Base-by-base conservation (phyloP, 257 asterid genomes). In the Nicotiana knightiana region DNA sequence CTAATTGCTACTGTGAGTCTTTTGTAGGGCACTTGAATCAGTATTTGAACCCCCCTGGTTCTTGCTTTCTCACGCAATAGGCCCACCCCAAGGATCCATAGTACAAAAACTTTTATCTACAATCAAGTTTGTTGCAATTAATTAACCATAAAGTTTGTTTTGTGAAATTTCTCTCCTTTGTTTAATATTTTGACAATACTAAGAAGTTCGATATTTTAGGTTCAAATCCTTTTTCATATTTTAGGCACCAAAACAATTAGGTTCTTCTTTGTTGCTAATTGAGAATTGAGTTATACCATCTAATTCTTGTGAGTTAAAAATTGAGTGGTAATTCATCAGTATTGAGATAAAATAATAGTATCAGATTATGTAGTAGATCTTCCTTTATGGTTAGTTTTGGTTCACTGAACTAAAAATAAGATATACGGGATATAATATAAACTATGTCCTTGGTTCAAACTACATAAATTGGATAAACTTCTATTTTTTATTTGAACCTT, bases 61-160 rank as follows among this genome's bases (percentile, higher is more conserved):
- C 66, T 79, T 55, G 80, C 79, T 86, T 66, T 82, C 81, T 67
- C 85, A 67, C 73, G 66, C 81, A 83, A 67, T 68, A 76, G 80
- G 77, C 77, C 85, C 85, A 61, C 86, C 39, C 24, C 30, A 48
- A 0, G 26, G 76, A 79, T 67, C 59, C 6, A 24, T 39, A 48
- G 51, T 79, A 61, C 82, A 28, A 2, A 6, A 24, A 68, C 11
- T 39, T 68, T 43, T 39, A 18, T n/a, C 77, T 68, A 43, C 9
- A 18, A 67, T 17, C 51, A 66, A 33, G 3, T 32, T n/a, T 68
- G n/a, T 39, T 43, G 30, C 30, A 39, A n/a, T 16, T 48, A 39
- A n/a, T 16, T 48, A n/a, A 48, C 3, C 24, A 1, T 21, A 9
- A 4, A 4, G 2, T 15, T 68, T 9, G 21, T 33, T 18, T 65